Percentiles rank a stretch among this genome's conserved stretches.
Evolutionary conservation across 345 rosid species (phyloP).

Genomic region (Populus nigra): DNA sequence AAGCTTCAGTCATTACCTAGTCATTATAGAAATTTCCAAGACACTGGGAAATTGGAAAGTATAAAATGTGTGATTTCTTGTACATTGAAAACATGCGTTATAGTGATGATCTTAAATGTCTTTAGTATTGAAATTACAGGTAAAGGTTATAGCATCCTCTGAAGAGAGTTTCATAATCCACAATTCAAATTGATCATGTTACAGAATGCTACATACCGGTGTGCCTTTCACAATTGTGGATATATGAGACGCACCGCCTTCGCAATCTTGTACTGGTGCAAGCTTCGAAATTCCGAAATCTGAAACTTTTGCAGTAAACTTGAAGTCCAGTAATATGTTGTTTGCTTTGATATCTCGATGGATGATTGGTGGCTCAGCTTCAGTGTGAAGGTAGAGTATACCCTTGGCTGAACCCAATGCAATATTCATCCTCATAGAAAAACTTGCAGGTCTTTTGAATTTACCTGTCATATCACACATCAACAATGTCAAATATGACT

Average conservation of each 20-base stretch:
- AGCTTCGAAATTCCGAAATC: slow-evolving; percentile 60
- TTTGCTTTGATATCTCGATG: slow-evolving; percentile 52
- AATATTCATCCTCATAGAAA: slow-evolving; percentile 30
- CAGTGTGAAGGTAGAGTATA: slow-evolving; percentile 50
- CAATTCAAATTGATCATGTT: not conserved
- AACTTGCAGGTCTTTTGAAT: slow-evolving; percentile 26
- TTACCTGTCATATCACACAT: slow-evolving; percentile 27
- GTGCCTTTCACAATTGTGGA: slow-evolving; percentile 51
- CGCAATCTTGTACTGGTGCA: slow-evolving; percentile 30
- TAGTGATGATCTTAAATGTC: no score
- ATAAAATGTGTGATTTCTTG: no score
- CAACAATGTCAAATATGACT: not conserved
- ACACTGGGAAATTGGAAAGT: no score
- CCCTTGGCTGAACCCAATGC: slow-evolving; percentile 52
- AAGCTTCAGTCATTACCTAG: no score
- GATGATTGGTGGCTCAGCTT: slow-evolving; percentile 55
- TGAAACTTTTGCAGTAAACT: slow-evolving; percentile 49
- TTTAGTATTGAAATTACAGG: no score
- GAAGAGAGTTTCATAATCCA: not conserved
- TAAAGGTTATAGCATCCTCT: no score
- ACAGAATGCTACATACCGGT: slow-evolving; percentile 27
- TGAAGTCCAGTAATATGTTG: slow-evolving; percentile 48
- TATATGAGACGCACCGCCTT: slow-evolving; percentile 34
- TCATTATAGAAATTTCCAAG: no score
- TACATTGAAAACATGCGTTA: no score